phyloP scores from a whole-genome alignment of 495 filamentous ascomycete genomes.

The Halenospora varia region DNA sequence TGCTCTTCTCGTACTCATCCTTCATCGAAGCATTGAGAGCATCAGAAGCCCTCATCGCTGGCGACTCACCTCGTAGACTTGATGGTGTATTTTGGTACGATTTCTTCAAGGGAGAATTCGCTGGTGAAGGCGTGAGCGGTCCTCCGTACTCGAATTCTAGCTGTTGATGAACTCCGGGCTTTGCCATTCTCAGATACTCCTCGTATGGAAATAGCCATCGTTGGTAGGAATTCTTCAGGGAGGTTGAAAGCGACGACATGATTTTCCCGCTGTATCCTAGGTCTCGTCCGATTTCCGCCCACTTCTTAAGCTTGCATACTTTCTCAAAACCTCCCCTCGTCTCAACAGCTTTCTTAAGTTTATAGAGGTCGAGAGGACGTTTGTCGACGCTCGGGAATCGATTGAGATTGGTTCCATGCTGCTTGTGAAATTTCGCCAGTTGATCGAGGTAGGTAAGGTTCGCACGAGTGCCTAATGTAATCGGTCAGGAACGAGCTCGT shows the following conservation, averaged over 20 bases:
- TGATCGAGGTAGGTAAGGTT: conserved; percentile 97
- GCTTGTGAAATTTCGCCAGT: conserved; percentile 93
- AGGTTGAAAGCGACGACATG: conserved; percentile 99
- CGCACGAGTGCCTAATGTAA: conserved; percentile 67
- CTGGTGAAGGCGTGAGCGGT: conserved; percentile 88
- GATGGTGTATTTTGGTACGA: conserved; percentile 65
- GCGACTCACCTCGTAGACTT: conserved; percentile 61
- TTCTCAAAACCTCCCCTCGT: conserved; percentile 87
- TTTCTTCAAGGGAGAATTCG: conserved; percentile 79
- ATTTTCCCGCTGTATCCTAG: conserved; percentile 99
- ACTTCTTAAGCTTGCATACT: conserved; percentile 97
- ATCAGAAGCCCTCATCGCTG: conserved; percentile 64
- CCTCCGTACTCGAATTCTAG: conserved; percentile 91
- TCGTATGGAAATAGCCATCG: conserved; percentile 96
- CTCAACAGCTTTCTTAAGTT: conserved; percentile 95
- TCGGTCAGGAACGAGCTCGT: conserved; percentile 7
- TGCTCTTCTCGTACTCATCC: conserved; percentile 44
- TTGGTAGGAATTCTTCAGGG: conserved; percentile 96
- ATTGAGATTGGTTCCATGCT: conserved; percentile 90
- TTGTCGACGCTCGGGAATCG: conserved; percentile 97
- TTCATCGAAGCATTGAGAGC: conserved; percentile 64
- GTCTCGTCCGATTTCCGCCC: conserved; percentile 97
- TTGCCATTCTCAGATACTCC: conserved; percentile 86
- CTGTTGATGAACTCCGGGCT: conserved; percentile 95
- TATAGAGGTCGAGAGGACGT: conserved; percentile 91